Conservation (phyloP, 305 asterid genomes). For the Solanum hybrid region DNA sequence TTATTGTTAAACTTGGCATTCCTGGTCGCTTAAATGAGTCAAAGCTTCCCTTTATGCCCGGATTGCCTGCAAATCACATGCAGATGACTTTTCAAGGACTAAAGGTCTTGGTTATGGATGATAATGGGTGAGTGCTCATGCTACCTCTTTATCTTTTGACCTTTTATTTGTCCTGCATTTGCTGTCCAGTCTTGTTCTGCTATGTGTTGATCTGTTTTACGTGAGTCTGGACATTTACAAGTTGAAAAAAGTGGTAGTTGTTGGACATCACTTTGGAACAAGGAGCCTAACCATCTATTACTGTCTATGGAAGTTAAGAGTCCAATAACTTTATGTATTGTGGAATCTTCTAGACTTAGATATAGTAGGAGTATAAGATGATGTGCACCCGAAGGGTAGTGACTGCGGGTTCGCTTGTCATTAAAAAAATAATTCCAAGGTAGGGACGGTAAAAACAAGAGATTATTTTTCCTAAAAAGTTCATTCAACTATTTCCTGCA, state of each 20-base stretch:
- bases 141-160: neutral
- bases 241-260: neutral
- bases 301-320: neutral
- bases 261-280: neutral
- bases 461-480: neutral
- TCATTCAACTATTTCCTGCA: neutral
- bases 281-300: neutral
- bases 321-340: neutral
- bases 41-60: slow-evolving; percentile 34
- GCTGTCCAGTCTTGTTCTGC: neutral
- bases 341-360: neutral
- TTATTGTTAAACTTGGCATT: slow-evolving; percentile 75
- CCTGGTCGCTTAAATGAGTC: slow-evolving; percentile 54
- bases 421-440: neutral
- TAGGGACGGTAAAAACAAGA: neutral
- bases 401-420: neutral
- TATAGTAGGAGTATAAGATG: neutral
- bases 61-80: slow-evolving; percentile 45
- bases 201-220: slow-evolving; percentile 1
- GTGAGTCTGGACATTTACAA: neutral
- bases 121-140: slow-evolving; percentile 57
- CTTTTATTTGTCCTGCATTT: neutral
- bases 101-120: slow-evolving; percentile 82
- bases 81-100: slow-evolving; percentile 59
- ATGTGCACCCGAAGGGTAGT: neutral